Percentiles rank a stretch among this genome's conserved stretches.
These are phyloP conservation scores for Cicer chorassanicum DNA, from an alignment of 306 rosid genomes.

Conservation along the genomic window DNA sequence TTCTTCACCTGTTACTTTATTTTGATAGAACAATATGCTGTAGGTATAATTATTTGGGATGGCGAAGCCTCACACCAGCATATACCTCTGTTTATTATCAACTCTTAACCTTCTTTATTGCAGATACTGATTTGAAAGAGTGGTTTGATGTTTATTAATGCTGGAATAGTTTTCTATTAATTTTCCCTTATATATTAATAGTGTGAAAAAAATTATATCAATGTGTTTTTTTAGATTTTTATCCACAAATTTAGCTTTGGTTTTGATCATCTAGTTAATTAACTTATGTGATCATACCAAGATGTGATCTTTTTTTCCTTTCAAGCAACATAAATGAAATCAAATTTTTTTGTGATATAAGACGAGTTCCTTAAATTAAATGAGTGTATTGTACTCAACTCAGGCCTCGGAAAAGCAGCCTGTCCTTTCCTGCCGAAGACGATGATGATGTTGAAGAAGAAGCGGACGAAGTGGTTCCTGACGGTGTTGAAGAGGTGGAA, in stretches of 20 bases:
- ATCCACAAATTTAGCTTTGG: slow-evolving; percentile 10
- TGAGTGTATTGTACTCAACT: slow-evolving; percentile 42
- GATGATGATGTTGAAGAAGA: slow-evolving; percentile 96
- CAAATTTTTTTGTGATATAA: slow-evolving; percentile 40
- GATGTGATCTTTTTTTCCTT: slow-evolving; percentile 2
- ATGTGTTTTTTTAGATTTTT: background rate
- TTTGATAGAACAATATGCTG: slow-evolving; percentile 24
- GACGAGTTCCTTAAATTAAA: slow-evolving; percentile 44
- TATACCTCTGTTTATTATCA: background rate
- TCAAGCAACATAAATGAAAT: slow-evolving; percentile 35
- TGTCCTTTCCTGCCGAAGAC: slow-evolving; percentile 86
- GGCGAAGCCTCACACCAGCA: slow-evolving; percentile 6
- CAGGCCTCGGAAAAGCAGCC: slow-evolving; percentile 96
- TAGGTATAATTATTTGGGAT: slow-evolving; percentile 33
- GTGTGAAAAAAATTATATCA: slow-evolving; percentile 13
- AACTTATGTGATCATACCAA: background rate
- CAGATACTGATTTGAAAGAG: slow-evolving; percentile 10
- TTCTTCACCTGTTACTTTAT: slow-evolving; percentile 27
- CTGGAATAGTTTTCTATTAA: slow-evolving; percentile 9
- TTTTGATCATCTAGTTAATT: slow-evolving; percentile 33
- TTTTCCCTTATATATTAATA: slow-evolving; percentile 6
- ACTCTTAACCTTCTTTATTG: slow-evolving; percentile 13
- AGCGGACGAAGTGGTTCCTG: slow-evolving; percentile 98
- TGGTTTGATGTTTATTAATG: slow-evolving; percentile 23
- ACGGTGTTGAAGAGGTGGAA: slow-evolving; percentile 99